Conservation (phyloP, 1,284 basidiomycete species). For the Heterobasidion irregulare region DNA sequence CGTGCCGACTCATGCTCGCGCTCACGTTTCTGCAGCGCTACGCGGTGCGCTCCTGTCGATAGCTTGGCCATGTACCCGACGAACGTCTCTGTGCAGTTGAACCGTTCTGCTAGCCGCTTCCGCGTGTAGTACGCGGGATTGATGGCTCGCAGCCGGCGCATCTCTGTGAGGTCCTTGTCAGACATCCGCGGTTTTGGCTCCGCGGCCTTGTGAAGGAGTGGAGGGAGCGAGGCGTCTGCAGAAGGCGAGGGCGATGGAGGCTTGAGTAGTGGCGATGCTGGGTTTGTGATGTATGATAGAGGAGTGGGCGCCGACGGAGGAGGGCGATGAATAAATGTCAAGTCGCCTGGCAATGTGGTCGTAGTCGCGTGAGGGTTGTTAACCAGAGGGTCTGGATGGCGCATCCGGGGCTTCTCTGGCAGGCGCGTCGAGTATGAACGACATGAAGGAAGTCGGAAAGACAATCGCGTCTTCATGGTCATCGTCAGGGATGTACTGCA, state of each 20-base stretch:
- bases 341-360: slow-evolving; percentile 43
- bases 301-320: slow-evolving; percentile 67
- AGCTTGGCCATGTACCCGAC: slow-evolving; percentile 50
- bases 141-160: slow-evolving; percentile 43
- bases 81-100: slow-evolving; percentile 46
- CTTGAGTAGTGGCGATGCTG: slow-evolving; percentile 57
- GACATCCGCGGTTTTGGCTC: slow-evolving; percentile 31
- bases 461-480: slow-evolving; percentile 1
- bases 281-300: slow-evolving; percentile 55
- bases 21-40: slow-evolving; percentile 28
- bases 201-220: slow-evolving; percentile 24
- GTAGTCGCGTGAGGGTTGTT: slow-evolving; percentile 49
- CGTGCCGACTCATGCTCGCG: slow-evolving; percentile 29
- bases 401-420: slow-evolving; percentile 47
- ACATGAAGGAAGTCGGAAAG: background rate
- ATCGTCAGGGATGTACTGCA: background rate
- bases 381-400: slow-evolving; percentile 55
- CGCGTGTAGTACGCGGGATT: slow-evolving; percentile 46
- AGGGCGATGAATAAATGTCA: slow-evolving; percentile 73
- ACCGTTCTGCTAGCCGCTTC: slow-evolving; percentile 45
- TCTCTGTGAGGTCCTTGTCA: slow-evolving; percentile 42
- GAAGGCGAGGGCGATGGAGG: slow-evolving; percentile 21
- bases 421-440: slow-evolving; percentile 36
- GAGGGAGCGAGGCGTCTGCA: slow-evolving; percentile 28
- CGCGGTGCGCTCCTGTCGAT: slow-evolving; percentile 33